A percentile compares a stretch with the other conserved stretches of the same genome.
Evolutionary conservation across 306 rosid genomes (phyloP).

Genomic region (Cercis canadensis): DNA sequence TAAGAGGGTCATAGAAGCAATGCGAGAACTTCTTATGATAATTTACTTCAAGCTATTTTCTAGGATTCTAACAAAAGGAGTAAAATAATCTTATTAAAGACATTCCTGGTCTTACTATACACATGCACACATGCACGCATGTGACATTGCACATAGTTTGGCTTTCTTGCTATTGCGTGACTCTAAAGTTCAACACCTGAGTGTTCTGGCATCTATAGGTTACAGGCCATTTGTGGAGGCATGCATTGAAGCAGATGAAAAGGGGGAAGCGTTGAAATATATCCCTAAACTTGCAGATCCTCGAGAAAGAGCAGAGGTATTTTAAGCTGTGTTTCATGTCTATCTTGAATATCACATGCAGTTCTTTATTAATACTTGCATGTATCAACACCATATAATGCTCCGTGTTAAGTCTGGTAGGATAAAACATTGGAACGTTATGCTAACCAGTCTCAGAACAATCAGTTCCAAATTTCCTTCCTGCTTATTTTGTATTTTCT

Average conservation of each 20-base stretch:
- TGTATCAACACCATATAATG: not conserved
- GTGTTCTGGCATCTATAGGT: constrained; percentile 57
- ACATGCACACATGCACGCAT: no score
- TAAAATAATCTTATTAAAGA: no score
- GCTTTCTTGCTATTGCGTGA: constrained; percentile 27
- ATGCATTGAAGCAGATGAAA: constrained; percentile 95
- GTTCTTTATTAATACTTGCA: not conserved
- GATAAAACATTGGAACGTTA: constrained; percentile 17
- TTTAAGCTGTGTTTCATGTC: not conserved
- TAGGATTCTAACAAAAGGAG: no score
- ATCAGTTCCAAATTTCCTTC: constrained; percentile 12
- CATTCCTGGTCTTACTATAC: no score
- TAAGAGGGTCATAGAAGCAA: constrained; percentile 8
- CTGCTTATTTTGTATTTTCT: constrained; percentile 18
- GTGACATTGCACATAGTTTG: constrained; percentile 3
- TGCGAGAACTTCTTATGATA: not conserved
- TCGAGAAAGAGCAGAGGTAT: constrained; percentile 96
- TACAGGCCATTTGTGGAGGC: constrained; percentile 96
- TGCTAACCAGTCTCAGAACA: constrained; percentile 7
- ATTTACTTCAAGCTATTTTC: no score
- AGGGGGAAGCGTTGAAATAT: constrained; percentile 88
- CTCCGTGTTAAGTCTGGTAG: constrained; percentile 3
- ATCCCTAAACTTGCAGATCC: constrained; percentile 94
- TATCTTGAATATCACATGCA: not conserved
- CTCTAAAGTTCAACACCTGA: constrained; percentile 24